Conservation (phyloP, 2,329 filamentous ascomycete species). For the Alternaria brassicae region DNA sequence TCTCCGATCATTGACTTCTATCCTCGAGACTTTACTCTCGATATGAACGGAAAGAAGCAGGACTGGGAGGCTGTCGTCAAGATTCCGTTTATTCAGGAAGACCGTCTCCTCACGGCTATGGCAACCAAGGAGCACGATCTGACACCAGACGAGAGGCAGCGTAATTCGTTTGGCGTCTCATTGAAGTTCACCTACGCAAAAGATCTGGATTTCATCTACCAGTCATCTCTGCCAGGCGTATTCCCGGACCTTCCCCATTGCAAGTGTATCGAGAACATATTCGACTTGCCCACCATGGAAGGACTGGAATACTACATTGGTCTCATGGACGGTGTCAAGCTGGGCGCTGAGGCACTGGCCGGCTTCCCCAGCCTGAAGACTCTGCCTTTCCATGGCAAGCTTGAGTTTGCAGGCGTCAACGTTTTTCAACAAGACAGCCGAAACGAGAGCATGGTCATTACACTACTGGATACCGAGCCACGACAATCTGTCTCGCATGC, state of each 20-base stretch:
- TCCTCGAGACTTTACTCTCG: slow-evolving; percentile 92
- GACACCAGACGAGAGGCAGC: slow-evolving; percentile 76
- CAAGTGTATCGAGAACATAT: slow-evolving; percentile 93
- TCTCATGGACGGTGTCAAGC: slow-evolving; percentile 80
- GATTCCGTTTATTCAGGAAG: slow-evolving; percentile 97
- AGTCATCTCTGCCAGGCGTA: slow-evolving; percentile 84
- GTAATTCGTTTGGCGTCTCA: slow-evolving; percentile 91
- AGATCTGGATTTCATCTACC: slow-evolving; percentile 80
- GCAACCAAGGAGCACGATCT: slow-evolving; percentile 79
- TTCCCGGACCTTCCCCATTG: slow-evolving; percentile 90
- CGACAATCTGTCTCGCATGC: slow-evolving; percentile 75
- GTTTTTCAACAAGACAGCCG: slow-evolving; percentile 96
- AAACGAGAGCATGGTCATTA: slow-evolving; percentile 95
- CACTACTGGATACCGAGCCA: slow-evolving; percentile 75
- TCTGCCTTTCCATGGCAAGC: slow-evolving; percentile 78
- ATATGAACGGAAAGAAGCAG: slow-evolving; percentile 99
- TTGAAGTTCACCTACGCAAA: slow-evolving; percentile 90
- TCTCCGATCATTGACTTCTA: slow-evolving; percentile 99
- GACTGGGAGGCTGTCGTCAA: slow-evolving; percentile 99
- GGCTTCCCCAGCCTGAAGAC: slow-evolving; percentile 92
- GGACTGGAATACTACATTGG: slow-evolving; percentile 86
- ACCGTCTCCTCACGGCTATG: slow-evolving; percentile 84
- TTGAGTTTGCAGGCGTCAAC: slow-evolving; percentile 88
- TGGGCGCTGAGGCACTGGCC: slow-evolving; percentile 83
- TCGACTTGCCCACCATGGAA: slow-evolving; percentile 90